Conservation (phyloP, 768 basidiomycete species). For the Daedaleopsis sinensis region DNA sequence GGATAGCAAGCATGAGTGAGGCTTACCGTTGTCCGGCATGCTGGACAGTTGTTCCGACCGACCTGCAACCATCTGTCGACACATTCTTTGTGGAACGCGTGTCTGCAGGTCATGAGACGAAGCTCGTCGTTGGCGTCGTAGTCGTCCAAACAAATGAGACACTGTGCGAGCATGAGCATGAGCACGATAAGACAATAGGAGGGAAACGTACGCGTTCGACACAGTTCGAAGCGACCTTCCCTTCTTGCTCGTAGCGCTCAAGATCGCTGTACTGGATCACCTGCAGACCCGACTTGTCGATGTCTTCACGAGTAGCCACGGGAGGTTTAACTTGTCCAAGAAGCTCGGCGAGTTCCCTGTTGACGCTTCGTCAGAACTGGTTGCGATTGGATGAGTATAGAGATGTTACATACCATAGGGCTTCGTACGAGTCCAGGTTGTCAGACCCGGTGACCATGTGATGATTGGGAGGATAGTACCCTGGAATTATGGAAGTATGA, state of each 20-base stretch:
- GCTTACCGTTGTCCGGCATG: conserved; percentile 77
- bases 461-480: conserved; percentile 92
- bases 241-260: conserved; percentile 56
- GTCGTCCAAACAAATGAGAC: conserved; percentile 86
- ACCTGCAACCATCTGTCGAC: conserved; percentile 85
- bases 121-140: conserved; percentile 79
- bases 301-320: conserved; percentile 81
- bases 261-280: conserved; percentile 56
- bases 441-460: conserved; percentile 82
- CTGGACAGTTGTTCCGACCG: conserved; percentile 90
- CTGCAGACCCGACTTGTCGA: conserved; percentile 81
- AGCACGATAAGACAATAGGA: neutral
- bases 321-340: conserved; percentile 83
- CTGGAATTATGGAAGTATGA: conserved; percentile 38
- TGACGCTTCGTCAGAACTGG: neutral
- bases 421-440: conserved; percentile 78
- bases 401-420: conserved; percentile 58
- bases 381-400: neutral
- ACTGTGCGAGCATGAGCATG: conserved; percentile 43
- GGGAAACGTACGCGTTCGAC: conserved; percentile 65
- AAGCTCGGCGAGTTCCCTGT: conserved; percentile 80
- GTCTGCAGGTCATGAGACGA: conserved; percentile 79
- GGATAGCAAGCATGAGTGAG: neutral
- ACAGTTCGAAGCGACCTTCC: conserved; percentile 75
- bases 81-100: conserved; percentile 88